Evolutionary conservation across 495 filamentous ascomycete genomes (phyloP).

Genomic region (Podospora conica): DNA sequence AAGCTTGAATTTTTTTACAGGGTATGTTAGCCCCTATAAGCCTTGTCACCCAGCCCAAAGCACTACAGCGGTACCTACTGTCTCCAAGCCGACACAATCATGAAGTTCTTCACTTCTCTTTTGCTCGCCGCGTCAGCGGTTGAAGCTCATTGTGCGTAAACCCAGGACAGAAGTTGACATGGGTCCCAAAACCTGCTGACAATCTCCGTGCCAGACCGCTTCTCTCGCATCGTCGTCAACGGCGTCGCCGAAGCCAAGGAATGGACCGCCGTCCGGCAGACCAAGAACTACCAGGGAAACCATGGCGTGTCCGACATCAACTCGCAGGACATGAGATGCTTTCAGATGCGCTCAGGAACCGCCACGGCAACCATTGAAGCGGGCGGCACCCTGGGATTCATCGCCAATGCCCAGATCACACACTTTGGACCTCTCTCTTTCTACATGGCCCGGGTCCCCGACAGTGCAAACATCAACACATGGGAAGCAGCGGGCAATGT

Average conservation of each 20-base stretch:
- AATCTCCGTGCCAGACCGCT: not conserved
- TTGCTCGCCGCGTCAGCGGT: too few species aligned
- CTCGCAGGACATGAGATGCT: slow-evolving; percentile 40
- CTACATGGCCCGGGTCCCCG: slow-evolving; percentile 46
- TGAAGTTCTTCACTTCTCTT: too few species aligned
- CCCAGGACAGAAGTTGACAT: too few species aligned
- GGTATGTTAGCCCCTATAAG: too few species aligned
- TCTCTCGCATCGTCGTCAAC: slow-evolving; percentile 18
- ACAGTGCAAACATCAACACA: slow-evolving; percentile 31
- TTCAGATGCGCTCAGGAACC: slow-evolving; percentile 30
- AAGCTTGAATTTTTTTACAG: too few species aligned
- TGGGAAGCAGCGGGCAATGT: slow-evolving; percentile 44
- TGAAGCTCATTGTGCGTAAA: too few species aligned
- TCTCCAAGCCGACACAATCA: too few species aligned
- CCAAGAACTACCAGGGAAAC: slow-evolving; percentile 45
- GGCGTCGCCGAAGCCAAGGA: slow-evolving; percentile 28
- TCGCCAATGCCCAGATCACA: slow-evolving; percentile 34
- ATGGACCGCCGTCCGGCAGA: slow-evolving; percentile 40
- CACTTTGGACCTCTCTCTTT: slow-evolving; percentile 45
- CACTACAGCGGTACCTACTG: too few species aligned
- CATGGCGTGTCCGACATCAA: slow-evolving; percentile 36
- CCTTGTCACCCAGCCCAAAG: too few species aligned
- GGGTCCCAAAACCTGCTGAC: not conserved
- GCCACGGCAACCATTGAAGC: slow-evolving; percentile 32
- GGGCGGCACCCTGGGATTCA: slow-evolving; percentile 38